Conservation (phyloP, 257 asterid genomes). For the Penstemon barbatus region DNA sequence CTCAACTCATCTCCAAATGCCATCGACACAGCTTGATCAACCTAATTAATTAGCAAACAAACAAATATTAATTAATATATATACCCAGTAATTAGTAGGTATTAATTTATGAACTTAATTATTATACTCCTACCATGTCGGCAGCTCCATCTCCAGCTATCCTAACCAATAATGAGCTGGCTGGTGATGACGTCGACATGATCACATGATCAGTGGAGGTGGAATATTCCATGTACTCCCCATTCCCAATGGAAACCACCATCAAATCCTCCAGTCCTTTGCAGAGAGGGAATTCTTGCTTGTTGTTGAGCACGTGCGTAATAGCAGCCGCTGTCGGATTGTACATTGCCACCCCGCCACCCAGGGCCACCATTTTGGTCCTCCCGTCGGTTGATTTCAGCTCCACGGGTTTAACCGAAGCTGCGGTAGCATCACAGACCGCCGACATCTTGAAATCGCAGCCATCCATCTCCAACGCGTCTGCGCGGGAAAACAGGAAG, state of each 20-base stretch:
- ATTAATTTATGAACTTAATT: no score
- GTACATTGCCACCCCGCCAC: constrained; percentile 63
- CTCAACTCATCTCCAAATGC: constrained; percentile 65
- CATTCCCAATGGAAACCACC: constrained; percentile 69
- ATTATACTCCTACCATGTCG: constrained; percentile 38
- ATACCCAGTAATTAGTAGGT: no score
- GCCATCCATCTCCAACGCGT: constrained; percentile 76
- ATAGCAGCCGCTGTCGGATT: constrained; percentile 88
- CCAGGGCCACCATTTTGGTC: constrained; percentile 61
- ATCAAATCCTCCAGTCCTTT: constrained; percentile 59
- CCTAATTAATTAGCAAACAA: constrained; percentile 35
- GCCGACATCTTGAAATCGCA: constrained; percentile 63
- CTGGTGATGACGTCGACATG: constrained; percentile 20
- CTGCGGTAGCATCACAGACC: constrained; percentile 56
- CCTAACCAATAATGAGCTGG: constrained; percentile 30
- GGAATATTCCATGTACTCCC: constrained; percentile 35
- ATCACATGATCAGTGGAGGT: constrained; percentile 5
- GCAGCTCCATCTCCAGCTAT: constrained; percentile 87
- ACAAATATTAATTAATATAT: neutral
- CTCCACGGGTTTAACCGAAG: constrained; percentile 39
- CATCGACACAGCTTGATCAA: constrained; percentile 87
- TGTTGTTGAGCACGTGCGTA: constrained; percentile 79
- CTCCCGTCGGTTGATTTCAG: constrained; percentile 59
- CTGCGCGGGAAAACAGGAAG: constrained; percentile 74
- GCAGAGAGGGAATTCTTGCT: constrained; percentile 76